Base-by-base conservation (phyloP, 2,329 filamentous ascomycete species). In the Epicoccum nigrum region DNA sequence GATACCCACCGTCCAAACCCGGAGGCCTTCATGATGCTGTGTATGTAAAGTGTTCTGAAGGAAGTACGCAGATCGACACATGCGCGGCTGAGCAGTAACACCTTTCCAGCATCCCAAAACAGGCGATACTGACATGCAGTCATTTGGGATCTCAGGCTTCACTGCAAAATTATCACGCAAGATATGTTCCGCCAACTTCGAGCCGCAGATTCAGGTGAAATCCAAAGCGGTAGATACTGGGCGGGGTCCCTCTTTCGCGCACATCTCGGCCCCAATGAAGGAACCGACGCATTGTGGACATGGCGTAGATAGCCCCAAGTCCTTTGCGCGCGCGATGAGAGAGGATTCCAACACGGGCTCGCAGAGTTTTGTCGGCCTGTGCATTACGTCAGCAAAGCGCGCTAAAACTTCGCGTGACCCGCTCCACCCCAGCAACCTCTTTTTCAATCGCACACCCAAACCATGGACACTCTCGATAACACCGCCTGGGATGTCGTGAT, bases 401-500 rank as follows among this genome's bases (percentile, higher is more conserved):
- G 64, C 66, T 63, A 67, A 60, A 42, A 31, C 30, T 32, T 40
- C 21, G 27, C 38, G 20, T 62, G 50, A 54, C 52, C 63, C 60
- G 27, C 63, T 56, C 56, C 52, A 51, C 28, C 35, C 27, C 46
- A 8, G 42, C 21, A 23, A 42, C 51, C 48, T 49, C 45, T 58
- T 53, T 50, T 56, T 60, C 59, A 56, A 21, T 15, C 12, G 46
- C 39, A 25, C 46, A 56, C 57, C 41, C 56, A 70, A 25, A 25
- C 56, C n/a, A 50, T 81, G 75, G 79, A 81, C 48, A 74, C 78
- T 48, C 77, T 83, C 58, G 72, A 81, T 57, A 73, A 74, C 40
- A 76, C 77, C 34, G 65, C 72, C 44, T 83, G 79, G 79, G 80
- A 83, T 62, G 76, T 82, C 51, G 67, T 82, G 48, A 81, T 83